Conservation (phyloP, 805 yeast genomes). For the Teunomyces gatunensis region DNA sequence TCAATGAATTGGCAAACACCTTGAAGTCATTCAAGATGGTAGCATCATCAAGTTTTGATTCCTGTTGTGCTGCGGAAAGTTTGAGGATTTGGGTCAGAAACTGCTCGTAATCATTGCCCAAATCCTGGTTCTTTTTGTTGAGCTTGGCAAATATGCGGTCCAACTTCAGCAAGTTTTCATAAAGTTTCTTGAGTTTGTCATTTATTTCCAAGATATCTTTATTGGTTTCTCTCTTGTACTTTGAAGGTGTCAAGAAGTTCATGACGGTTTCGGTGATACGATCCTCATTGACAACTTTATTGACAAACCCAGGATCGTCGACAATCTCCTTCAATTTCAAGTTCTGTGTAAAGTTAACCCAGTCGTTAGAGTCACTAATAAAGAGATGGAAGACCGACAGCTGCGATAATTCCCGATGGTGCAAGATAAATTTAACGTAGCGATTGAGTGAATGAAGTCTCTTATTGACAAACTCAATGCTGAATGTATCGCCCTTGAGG, state of each 20-base stretch:
- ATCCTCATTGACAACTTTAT: conserved; percentile 56
- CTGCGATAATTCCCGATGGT: conserved; percentile 69
- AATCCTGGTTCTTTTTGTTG: conserved; percentile 66
- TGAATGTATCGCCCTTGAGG: conserved; percentile 89
- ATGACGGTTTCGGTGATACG: conserved; percentile 86
- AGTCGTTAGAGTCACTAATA: conserved; percentile 64
- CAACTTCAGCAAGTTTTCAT: conserved; percentile 74
- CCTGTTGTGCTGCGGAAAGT: conserved; percentile 54
- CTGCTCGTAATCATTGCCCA: conserved; percentile 69
- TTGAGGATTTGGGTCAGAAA: conserved; percentile 69
- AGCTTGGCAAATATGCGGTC: conserved; percentile 77
- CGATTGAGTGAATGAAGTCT: conserved; percentile 78
- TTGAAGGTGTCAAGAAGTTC: conserved; percentile 82
- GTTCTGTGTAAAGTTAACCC: conserved; percentile 66
- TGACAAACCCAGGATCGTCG: conserved; percentile 21
- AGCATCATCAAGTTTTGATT: conserved; percentile 9
- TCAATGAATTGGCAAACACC: conserved; percentile 37
- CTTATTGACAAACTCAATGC: conserved; percentile 77
- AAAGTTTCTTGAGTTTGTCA: conserved; percentile 78
- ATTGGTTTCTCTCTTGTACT: conserved; percentile 68
- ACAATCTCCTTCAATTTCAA: conserved; percentile 36
- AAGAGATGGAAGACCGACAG: conserved; percentile 71
- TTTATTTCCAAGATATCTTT: conserved; percentile 61
- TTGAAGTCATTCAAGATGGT: conserved; percentile 29
- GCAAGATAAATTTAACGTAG: conserved; percentile 68